phyloP scores from a whole-genome alignment of 2,329 filamentous ascomycete species.

The Coccinonectria pachysandricola region DNA sequence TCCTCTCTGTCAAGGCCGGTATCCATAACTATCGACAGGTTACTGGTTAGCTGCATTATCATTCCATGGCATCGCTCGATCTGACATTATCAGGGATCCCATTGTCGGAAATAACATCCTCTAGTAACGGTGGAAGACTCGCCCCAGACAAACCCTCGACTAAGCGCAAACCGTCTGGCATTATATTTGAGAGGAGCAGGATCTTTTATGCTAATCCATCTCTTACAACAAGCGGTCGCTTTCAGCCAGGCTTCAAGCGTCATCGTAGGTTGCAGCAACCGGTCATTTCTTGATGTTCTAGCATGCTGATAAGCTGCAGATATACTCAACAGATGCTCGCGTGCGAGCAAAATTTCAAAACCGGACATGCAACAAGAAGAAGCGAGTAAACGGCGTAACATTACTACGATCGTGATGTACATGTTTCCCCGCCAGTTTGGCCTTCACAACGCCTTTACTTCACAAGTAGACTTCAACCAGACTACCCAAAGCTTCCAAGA shows the following conservation, averaged over 20 bases:
- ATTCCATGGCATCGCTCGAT: background rate
- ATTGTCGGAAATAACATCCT: constrained; percentile 35
- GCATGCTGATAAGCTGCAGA: constrained; percentile 40
- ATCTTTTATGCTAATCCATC: constrained; percentile 77
- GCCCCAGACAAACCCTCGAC: no score
- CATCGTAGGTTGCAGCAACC: constrained; percentile 57
- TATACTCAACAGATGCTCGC: constrained; percentile 62
- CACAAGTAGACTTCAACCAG: constrained; percentile 49
- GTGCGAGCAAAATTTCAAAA: background rate
- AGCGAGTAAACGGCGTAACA: constrained; percentile 32
- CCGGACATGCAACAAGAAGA: background rate
- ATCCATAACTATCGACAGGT: constrained; percentile 65
- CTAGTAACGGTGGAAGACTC: constrained; percentile 6
- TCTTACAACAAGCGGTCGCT: constrained; percentile 54
- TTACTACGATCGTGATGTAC: constrained; percentile 73
- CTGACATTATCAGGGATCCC: constrained; percentile 33
- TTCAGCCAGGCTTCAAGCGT: constrained; percentile 67
- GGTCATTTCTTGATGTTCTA: background rate
- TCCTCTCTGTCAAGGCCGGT: constrained; percentile 48
- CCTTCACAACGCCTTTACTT: constrained; percentile 87
- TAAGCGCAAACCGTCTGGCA: constrained; percentile 39
- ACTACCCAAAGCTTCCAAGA: constrained; percentile 70
- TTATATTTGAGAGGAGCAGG: constrained; percentile 67
- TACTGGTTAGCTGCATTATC: constrained; percentile 49
- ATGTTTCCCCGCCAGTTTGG: constrained; percentile 87